phyloP scores from a whole-genome alignment of 495 filamentous ascomycete species.

The Penicillium soppii region DNA sequence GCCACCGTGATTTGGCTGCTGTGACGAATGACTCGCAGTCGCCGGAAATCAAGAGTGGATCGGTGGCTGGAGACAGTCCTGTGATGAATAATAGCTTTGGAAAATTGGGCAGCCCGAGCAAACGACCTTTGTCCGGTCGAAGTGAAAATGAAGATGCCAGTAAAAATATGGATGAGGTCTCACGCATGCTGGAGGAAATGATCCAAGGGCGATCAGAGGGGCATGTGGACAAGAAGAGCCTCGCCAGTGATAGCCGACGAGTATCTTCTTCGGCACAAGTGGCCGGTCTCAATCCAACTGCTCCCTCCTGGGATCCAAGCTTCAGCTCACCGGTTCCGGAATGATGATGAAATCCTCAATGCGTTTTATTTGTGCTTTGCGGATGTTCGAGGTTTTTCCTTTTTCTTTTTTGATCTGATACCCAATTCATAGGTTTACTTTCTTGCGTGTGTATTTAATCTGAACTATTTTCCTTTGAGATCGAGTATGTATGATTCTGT shows the following conservation, averaged over 20 bases:
- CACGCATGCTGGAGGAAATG: conserved; percentile 89
- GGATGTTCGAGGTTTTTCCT: conserved; percentile 3
- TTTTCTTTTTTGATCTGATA: conserved; percentile 28
- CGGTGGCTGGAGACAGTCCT: conserved; percentile 31
- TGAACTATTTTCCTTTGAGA: not conserved
- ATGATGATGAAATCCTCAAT: conserved; percentile 3
- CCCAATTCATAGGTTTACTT: conserved; percentile 23
- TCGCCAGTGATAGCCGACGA: conserved; percentile 40
- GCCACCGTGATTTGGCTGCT: conserved; percentile 85
- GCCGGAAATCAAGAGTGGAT: conserved; percentile 33
- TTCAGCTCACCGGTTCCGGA: conserved; percentile 11
- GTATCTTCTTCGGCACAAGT: conserved; percentile 34
- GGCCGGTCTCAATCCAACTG: conserved; percentile 26
- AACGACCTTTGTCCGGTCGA: not conserved
- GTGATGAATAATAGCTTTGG: conserved; percentile 12
- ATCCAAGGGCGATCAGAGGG: conserved; percentile 83
- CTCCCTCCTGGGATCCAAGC: conserved; percentile 1
- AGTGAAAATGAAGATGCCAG: conserved; percentile 44
- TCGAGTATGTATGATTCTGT: conserved; percentile 3
- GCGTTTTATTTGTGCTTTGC: conserved; percentile 3
- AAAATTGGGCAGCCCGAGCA: conserved; percentile 23
- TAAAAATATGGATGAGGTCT: conserved; percentile 84
- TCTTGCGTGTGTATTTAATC: conserved; percentile 9
- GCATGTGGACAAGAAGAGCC: conserved; percentile 52
- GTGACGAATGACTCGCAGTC: conserved; percentile 42